Evolutionary conservation across 345 rosid species (phyloP), one percentile per base, ranked within the genome.

Genomic region (Salix dunnii): DNA sequence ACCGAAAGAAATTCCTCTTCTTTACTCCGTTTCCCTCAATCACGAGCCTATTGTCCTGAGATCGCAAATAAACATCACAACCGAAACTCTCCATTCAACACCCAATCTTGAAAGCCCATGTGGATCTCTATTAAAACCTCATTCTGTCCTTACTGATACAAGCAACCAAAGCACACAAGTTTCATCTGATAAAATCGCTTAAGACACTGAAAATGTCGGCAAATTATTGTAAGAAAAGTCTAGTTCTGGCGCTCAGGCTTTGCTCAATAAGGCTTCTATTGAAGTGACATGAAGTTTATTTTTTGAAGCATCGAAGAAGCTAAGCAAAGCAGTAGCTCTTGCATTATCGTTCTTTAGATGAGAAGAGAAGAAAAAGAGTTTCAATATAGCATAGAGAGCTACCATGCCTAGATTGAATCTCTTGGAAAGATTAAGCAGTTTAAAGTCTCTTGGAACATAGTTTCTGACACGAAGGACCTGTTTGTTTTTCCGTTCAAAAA

Each of bases 341-440:
- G 95, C 97, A 5, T 79, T 89, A 53, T 89, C 91, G 20, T 90
- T 94, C 71, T 92, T 91, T 78, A 83, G 80, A 76, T 91, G 94
- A 94, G 90, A 96, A 67, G 97, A 92, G 88, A 90, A 82, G 78
- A 92, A 85, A 79, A 82, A 36, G 90, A 90, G 74, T 95, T 88
- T 70, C 74, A 85, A 73, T 75, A 91, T 46, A 76, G 70, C n/a
- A 78, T 94, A 5, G 83, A 88, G 21, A 91, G 86, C 83, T 95
- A 92, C 86, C 90, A 92, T 48, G 89, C 84, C 2, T 67, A 91
- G 81, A 90, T 95, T 71, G 97, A 91, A 31, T 85, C 97, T 36
- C 85, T 91, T 51, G 97, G 95, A 8, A 95, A 92, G 86, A 89
- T 92, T 74, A 95, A 90, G 80, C 97, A 95, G 77, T 91, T 95